Conservation (phyloP, 2,329 filamentous ascomycete genomes). For the Claviceps quebecensis region DNA sequence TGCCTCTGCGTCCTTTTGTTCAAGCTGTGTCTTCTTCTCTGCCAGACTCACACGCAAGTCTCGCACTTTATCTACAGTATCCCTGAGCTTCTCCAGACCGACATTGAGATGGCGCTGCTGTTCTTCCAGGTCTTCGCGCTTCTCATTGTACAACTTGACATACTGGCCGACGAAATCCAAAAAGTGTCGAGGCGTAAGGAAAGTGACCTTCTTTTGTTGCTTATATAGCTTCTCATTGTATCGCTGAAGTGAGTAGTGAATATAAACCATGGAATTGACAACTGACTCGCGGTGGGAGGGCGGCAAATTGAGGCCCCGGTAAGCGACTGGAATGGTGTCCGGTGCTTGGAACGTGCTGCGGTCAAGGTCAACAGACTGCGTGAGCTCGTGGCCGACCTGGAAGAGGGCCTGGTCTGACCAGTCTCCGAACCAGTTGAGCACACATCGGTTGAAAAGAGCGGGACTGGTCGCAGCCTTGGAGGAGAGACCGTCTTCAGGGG, state of each 20-base stretch:
- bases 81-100: slow-evolving; percentile 89
- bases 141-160: slow-evolving; percentile 93
- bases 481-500: slow-evolving; percentile 83
- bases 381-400: slow-evolving; percentile 92
- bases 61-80: slow-evolving; percentile 93
- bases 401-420: slow-evolving; percentile 99
- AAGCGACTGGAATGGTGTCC: slow-evolving; percentile 85
- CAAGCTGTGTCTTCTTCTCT: slow-evolving; percentile 85
- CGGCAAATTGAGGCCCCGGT: slow-evolving; percentile 69
- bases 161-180: slow-evolving; percentile 97
- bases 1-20: slow-evolving; percentile 86
- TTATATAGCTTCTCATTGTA: slow-evolving; percentile 82
- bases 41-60: slow-evolving; percentile 83
- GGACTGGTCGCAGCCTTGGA: slow-evolving; percentile 97
- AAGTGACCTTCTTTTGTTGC: slow-evolving; percentile 86
- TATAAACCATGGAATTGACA: slow-evolving; percentile 97
- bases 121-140: slow-evolving; percentile 95
- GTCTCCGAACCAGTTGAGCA: slow-evolving; percentile 99
- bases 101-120: slow-evolving; percentile 97
- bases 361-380: slow-evolving; percentile 90
- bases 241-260: slow-evolving; percentile 83
- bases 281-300: slow-evolving; percentile 84
- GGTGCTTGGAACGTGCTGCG: slow-evolving; percentile 73
- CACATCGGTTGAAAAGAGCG: slow-evolving; percentile 96
- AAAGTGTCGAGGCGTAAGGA: slow-evolving; percentile 91